Evolutionary conservation across 2,329 filamentous ascomycete genomes (phyloP).

Genomic region (Xylariaceae sp.): DNA sequence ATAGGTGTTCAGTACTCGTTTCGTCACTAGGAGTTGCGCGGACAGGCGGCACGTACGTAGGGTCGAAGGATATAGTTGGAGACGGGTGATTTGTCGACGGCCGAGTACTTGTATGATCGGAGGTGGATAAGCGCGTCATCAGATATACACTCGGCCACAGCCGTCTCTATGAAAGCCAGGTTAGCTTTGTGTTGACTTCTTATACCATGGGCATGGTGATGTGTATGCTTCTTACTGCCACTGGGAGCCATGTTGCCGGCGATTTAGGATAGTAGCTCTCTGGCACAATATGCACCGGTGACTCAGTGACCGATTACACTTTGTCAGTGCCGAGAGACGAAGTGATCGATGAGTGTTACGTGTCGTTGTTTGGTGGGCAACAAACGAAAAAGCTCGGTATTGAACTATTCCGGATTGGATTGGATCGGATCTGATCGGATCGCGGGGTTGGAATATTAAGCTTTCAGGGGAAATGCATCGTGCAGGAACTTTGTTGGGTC

Average conservation of each 20-base stretch:
- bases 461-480: conserved; percentile 21
- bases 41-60: conserved; percentile 71
- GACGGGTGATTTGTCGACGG: conserved; percentile 92
- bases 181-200: conserved; percentile 19
- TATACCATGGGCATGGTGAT: background rate
- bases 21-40: background rate
- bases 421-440: conserved; percentile 11
- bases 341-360: too few relatives aligned
- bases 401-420: too few relatives aligned
- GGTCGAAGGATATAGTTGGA: conserved; percentile 93
- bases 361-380: too few relatives aligned
- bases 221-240: conserved; percentile 43
- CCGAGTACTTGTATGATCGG: conserved; percentile 96
- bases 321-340: background rate
- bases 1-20: conserved; percentile 34
- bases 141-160: conserved; percentile 76
- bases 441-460: conserved; percentile 17
- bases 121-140: conserved; percentile 91
- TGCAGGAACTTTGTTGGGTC: conserved; percentile 2
- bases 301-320: background rate
- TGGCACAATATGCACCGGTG: background rate
- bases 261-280: background rate
- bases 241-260: conserved; percentile 46
- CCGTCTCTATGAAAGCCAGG: conserved; percentile 50
- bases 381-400: too few relatives aligned